Evolutionary conservation across 2,329 filamentous ascomycete species (phyloP).

Genomic region (Alternaria longipes): DNA sequence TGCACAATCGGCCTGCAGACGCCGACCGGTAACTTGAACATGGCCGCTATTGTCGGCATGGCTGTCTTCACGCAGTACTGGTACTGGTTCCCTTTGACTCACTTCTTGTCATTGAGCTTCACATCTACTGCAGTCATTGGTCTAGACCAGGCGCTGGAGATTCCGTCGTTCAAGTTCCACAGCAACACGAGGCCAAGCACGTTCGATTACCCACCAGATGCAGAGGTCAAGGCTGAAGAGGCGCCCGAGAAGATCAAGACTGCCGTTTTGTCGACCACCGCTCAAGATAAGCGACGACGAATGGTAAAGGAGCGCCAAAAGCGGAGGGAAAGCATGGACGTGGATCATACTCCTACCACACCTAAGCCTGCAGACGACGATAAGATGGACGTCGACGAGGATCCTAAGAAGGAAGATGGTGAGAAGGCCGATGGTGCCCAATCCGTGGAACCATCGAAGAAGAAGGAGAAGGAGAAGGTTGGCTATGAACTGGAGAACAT

Average conservation of each 20-base stretch:
- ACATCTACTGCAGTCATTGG: conserved; percentile 97
- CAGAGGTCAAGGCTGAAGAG: conserved; percentile 93
- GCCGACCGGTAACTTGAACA: conserved; percentile 97
- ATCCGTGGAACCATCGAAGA: conserved; percentile 72
- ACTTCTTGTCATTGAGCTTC: conserved; percentile 95
- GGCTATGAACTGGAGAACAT: conserved; percentile 97
- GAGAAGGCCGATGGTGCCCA: conserved; percentile 63
- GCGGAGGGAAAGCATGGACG: conserved; percentile 92
- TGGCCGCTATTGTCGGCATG: conserved; percentile 97
- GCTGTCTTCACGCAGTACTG: conserved; percentile 99
- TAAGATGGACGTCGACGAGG: conserved; percentile 81
- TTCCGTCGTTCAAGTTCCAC: conserved; percentile 94
- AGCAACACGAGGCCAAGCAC: conserved; percentile 93
- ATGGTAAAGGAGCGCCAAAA: conserved; percentile 93
- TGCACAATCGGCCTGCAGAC: conserved; percentile 98
- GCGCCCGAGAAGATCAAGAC: conserved; percentile 94
- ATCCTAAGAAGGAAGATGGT: conserved; percentile 55
- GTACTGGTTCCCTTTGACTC: conserved; percentile 99
- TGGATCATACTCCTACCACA: conserved; percentile 80
- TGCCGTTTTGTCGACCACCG: conserved; percentile 93
- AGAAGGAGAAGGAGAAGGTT: conserved; percentile 97
- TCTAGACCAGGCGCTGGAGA: conserved; percentile 90
- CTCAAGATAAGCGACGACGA: conserved; percentile 93
- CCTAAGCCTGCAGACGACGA: conserved; percentile 73
- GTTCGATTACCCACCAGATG: conserved; percentile 97